Conservation (phyloP, 1,284 basidiomycete species). For the Takashimella tepidaria region DNA sequence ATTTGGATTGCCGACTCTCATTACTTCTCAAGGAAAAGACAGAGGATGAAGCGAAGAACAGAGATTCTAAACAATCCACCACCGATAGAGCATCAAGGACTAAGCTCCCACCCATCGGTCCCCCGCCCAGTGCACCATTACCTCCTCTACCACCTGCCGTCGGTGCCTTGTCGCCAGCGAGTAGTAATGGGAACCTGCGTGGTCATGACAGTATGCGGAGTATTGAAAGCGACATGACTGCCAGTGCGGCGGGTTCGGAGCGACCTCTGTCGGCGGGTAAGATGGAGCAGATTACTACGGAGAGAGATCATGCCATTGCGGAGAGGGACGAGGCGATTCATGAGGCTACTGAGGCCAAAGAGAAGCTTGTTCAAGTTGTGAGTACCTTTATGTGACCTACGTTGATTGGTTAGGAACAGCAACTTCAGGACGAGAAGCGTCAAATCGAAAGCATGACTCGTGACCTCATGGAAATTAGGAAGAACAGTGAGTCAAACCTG, state of each 20-base stretch:
- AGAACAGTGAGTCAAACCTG: conserved; percentile 12
- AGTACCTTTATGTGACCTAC: not conserved
- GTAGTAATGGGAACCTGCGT: conserved; percentile 8
- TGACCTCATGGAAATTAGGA: conserved; percentile 22
- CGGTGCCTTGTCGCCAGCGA: conserved; percentile 16
- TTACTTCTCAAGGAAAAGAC: conserved; percentile 17
- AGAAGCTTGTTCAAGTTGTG: conserved; percentile 8
- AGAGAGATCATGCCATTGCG: conserved; percentile 12
- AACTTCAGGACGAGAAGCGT: conserved; percentile 12
- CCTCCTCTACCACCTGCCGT: conserved; percentile 33
- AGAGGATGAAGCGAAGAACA: conserved; percentile 23
- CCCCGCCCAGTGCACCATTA: conserved; percentile 39
- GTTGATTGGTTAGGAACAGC: not conserved
- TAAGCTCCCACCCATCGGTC: conserved; percentile 37
- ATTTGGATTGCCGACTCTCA: conserved; percentile 22
- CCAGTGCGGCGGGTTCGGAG: not conserved
- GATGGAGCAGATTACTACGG: not conserved
- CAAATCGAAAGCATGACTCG: conserved; percentile 19
- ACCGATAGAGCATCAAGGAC: conserved; percentile 13
- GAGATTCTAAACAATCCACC: conserved; percentile 22
- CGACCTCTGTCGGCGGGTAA: conserved; percentile 6
- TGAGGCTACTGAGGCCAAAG: conserved; percentile 8
- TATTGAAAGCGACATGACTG: not conserved
- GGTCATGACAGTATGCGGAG: not conserved
- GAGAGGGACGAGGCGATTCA: conserved; percentile 15